Percentiles rank a stretch among this genome's conserved stretches.
Conservation (phyloP, 2,329 filamentous ascomycete genomes). For the Aspergillus udagawae region DNA sequence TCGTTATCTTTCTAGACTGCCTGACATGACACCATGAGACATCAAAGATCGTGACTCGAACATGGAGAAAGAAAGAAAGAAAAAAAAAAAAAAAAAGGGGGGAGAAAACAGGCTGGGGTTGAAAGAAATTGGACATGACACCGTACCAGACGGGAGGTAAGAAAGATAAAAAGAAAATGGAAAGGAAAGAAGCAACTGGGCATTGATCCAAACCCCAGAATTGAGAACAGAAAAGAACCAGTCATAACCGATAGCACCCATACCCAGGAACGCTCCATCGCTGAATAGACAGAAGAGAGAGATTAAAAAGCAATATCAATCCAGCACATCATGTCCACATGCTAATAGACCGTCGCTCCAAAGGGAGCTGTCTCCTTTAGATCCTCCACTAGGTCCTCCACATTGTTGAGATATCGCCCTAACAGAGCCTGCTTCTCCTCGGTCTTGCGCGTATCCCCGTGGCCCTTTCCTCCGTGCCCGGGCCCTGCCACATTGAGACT, state of each 20-base stretch:
- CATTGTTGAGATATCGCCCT: slow-evolving; percentile 72
- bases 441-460: slow-evolving; percentile 57
- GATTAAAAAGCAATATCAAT: slow-evolving; percentile 4
- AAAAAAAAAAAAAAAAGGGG: slow-evolving; percentile 3
- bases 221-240: slow-evolving; percentile 9
- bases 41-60: slow-evolving; percentile 11
- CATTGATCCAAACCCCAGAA: slow-evolving; percentile 7
- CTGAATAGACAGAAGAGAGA: slow-evolving; percentile 14
- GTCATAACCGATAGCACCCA: slow-evolving; percentile 16
- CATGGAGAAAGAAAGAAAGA: slow-evolving; percentile 10
- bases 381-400: slow-evolving; percentile 81
- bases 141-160: slow-evolving; percentile 16
- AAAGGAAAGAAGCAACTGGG: slow-evolving; percentile 7
- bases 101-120: slow-evolving; percentile 3
- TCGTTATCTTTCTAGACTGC: not conserved
- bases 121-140: slow-evolving; percentile 6
- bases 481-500: slow-evolving; percentile 29
- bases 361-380: slow-evolving; percentile 75
- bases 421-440: slow-evolving; percentile 79
- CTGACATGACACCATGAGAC: slow-evolving; percentile 25
- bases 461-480: slow-evolving; percentile 21
- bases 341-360: slow-evolving; percentile 48
- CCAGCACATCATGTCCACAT: slow-evolving; percentile 7
- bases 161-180: slow-evolving; percentile 7
- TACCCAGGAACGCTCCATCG: slow-evolving; percentile 17